A percentile compares a stretch with the other conserved stretches of the same genome.
These are phyloP conservation scores for Hirsutella minnesotensis DNA, from an alignment of 2,329 filamentous ascomycete species.

Conservation along the genomic window DNA sequence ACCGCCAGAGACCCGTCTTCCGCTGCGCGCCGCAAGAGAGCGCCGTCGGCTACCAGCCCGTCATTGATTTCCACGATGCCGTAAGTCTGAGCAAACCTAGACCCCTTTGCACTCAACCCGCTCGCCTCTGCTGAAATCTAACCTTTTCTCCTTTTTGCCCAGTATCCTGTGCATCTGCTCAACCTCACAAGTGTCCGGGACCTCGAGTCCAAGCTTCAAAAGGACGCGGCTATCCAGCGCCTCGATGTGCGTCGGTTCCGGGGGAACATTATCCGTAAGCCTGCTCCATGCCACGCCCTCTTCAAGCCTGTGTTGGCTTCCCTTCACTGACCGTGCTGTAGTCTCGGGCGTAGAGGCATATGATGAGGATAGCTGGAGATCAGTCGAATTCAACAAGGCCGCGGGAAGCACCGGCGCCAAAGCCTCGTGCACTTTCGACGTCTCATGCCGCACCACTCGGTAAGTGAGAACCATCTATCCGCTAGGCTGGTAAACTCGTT, in stretches of 20 bases:
- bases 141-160: not conserved
- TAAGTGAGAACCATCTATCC: conserved; percentile 15
- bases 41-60: conserved; percentile 50
- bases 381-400: conserved; percentile 40
- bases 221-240: conserved; percentile 31
- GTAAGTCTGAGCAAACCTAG: conserved; percentile 29
- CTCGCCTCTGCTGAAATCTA: too few relatives aligned
- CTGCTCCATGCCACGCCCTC: too few relatives aligned
- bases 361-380: conserved; percentile 60
- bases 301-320: not conserved
- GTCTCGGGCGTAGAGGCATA: conserved; percentile 53
- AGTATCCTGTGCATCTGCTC: conserved; percentile 61
- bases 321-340: not conserved
- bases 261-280: conserved; percentile 56
- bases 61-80: conserved; percentile 58
- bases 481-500: not conserved
- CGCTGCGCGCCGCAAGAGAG: conserved; percentile 46
- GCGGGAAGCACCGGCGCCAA: conserved; percentile 15
- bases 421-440: conserved; percentile 27
- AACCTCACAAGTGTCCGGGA: conserved; percentile 53
- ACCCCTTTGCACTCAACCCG: not conserved
- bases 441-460: conserved; percentile 55
- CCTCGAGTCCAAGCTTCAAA: conserved; percentile 43
- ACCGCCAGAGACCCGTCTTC: conserved; percentile 43
- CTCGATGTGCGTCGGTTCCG: conserved; percentile 56